Evolutionary conservation across 371 early-diverging fungal genomes (phyloP).

Genomic region (Rhizomucor pusillus): DNA sequence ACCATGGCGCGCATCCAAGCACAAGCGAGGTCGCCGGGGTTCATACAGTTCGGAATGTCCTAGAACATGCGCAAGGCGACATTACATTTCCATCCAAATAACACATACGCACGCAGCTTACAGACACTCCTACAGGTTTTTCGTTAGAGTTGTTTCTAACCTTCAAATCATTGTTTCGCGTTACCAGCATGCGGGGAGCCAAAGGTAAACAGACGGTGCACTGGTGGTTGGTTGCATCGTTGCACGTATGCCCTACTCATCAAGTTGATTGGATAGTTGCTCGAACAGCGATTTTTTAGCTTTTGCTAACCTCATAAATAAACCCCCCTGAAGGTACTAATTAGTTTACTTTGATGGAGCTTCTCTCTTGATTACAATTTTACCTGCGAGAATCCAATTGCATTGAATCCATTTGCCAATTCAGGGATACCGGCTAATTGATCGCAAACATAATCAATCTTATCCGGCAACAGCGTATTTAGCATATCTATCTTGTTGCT

Average conservation of each 20-base stretch:
- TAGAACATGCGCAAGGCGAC: background rate
- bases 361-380: constrained; percentile 6
- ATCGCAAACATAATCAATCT: constrained; percentile 63
- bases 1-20: constrained; percentile 65
- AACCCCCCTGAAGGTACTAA: constrained; percentile 39
- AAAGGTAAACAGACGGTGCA: constrained; percentile 82
- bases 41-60: constrained; percentile 79
- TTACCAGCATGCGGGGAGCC: constrained; percentile 81
- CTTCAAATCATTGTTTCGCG: background rate
- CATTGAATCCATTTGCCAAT: constrained; percentile 77
- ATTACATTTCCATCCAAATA: background rate
- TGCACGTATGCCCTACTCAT: constrained; percentile 73
- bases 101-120: no score
- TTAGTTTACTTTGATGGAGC: background rate
- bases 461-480: background rate
- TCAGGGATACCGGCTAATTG: constrained; percentile 53
- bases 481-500: background rate
- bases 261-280: background rate
- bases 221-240: constrained; percentile 72
- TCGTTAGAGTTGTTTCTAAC: constrained; percentile 1
- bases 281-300: background rate
- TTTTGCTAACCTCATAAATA: constrained; percentile 50
- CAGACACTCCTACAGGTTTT: constrained; percentile 9
- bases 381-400: constrained; percentile 93
- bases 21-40: constrained; percentile 54